Evolutionary conservation across 345 rosid species (phyloP).

Genomic region (Lenwebbia sp.): DNA sequence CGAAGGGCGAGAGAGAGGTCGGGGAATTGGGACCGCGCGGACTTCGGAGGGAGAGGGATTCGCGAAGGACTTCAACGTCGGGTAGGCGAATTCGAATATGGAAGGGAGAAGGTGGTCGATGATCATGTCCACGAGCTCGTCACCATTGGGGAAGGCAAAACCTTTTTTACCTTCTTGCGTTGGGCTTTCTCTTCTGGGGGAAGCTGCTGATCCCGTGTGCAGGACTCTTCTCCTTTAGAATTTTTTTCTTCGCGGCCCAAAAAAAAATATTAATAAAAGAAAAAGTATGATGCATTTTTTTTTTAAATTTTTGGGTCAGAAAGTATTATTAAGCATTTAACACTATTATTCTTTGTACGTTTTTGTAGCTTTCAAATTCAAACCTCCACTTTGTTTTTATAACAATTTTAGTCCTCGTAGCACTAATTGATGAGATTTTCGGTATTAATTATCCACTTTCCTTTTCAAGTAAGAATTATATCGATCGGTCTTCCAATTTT

Average conservation of each 20-base stretch:
- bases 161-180: background rate
- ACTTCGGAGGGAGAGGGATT: background rate
- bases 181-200: background rate
- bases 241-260: background rate
- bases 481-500: no score
- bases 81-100: background rate
- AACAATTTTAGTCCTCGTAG: background rate
- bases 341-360: background rate
- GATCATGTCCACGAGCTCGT: background rate
- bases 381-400: background rate
- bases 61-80: background rate
- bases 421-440: background rate
- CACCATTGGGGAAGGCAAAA: background rate
- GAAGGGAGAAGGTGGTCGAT: background rate
- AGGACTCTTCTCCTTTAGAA: background rate
- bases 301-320: no score
- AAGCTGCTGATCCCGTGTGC: background rate
- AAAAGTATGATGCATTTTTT: no score
- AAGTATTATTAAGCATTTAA: no score
- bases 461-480: background rate
- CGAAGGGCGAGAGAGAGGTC: background rate
- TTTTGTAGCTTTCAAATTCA: background rate
- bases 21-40: background rate
- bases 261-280: background rate
- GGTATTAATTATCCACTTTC: background rate